A percentile compares a stretch with the other conserved stretches of the same genome.
Conservation (phyloP, 1,139 yeast genomes). For the Wickerhamomyces sp. region DNA sequence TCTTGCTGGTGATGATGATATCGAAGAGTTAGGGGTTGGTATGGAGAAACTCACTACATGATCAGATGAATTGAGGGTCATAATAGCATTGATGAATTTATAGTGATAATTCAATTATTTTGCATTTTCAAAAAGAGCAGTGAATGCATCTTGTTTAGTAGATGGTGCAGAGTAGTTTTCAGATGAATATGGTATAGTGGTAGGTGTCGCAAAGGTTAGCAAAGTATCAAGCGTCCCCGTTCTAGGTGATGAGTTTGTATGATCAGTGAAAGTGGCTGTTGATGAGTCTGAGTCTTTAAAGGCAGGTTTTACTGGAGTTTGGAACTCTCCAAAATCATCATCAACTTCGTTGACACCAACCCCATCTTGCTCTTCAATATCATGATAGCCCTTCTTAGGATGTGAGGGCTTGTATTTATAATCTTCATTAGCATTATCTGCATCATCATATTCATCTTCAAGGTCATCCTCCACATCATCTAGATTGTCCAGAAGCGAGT, state of each 20-base stretch:
- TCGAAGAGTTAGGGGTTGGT: constrained; percentile 27
- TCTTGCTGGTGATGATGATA: constrained; percentile 61
- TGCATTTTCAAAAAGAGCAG: constrained; percentile 18
- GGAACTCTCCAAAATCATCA: constrained; percentile 34
- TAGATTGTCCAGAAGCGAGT: constrained; percentile 7
- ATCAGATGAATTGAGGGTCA: not conserved
- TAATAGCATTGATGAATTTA: too few species aligned
- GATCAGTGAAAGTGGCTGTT: not conserved
- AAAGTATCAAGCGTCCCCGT: not conserved
- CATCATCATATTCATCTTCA: constrained; percentile 1
- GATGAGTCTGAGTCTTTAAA: too few species aligned
- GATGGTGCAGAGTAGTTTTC: not conserved
- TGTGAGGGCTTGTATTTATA: too few species aligned
- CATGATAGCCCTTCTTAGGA: not conserved
- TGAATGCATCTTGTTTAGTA: constrained; percentile 23
- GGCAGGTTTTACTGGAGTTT: constrained; percentile 7
- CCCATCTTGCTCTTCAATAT: constrained; percentile 5
- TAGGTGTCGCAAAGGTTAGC: not conserved
- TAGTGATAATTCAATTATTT: not conserved
- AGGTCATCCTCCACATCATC: constrained; percentile 22
- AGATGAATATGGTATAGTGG: not conserved
- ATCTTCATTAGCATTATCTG: not conserved
- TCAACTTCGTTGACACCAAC: too few species aligned
- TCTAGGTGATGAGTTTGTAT: not conserved
- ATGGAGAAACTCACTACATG: constrained; percentile 5